Percentiles rank a stretch among this genome's conserved stretches.
Evolutionary conservation across 805 yeast genomes (phyloP).

Genomic region (Ascoidea tarda): DNA sequence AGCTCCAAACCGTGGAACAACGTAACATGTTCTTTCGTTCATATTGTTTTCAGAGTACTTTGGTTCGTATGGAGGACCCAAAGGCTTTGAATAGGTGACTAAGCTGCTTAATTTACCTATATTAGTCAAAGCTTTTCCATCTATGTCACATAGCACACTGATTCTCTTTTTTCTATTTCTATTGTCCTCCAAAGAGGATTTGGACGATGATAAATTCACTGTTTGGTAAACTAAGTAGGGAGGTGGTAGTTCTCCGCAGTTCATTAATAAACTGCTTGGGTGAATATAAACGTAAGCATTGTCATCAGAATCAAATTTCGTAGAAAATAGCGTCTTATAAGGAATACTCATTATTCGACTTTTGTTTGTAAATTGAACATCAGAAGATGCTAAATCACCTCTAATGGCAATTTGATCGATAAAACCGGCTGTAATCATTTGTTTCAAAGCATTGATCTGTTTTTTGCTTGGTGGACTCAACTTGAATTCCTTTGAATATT

Average conservation of each 20-base stretch:
- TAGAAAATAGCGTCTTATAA: slow-evolving; percentile 38
- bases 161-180: slow-evolving; percentile 41
- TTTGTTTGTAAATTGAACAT: slow-evolving; percentile 42
- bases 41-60: slow-evolving; percentile 34
- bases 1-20: slow-evolving; percentile 83
- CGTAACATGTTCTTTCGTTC: slow-evolving; percentile 73
- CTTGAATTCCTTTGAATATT: slow-evolving; percentile 25
- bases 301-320: slow-evolving; percentile 14
- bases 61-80: slow-evolving; percentile 84
- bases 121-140: slow-evolving; percentile 63
- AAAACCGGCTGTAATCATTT: slow-evolving; percentile 86
- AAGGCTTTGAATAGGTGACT: slow-evolving; percentile 77
- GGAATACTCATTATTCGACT: slow-evolving; percentile 48
- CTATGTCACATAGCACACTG: slow-evolving; percentile 63
- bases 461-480: slow-evolving; percentile 46
- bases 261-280: slow-evolving; percentile 53
- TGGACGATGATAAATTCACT: slow-evolving; percentile 36
- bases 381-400: slow-evolving; percentile 59
- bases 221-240: slow-evolving; percentile 62
- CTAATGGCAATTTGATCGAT: slow-evolving; percentile 83
- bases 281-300: slow-evolving; percentile 65
- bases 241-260: slow-evolving; percentile 61
- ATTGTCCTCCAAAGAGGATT: slow-evolving; percentile 26
- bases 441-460: slow-evolving; percentile 73
- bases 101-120: slow-evolving; percentile 62